phyloP scores from a whole-genome alignment of 805 yeast genomes.

The Cephaloascus fragrans region DNA sequence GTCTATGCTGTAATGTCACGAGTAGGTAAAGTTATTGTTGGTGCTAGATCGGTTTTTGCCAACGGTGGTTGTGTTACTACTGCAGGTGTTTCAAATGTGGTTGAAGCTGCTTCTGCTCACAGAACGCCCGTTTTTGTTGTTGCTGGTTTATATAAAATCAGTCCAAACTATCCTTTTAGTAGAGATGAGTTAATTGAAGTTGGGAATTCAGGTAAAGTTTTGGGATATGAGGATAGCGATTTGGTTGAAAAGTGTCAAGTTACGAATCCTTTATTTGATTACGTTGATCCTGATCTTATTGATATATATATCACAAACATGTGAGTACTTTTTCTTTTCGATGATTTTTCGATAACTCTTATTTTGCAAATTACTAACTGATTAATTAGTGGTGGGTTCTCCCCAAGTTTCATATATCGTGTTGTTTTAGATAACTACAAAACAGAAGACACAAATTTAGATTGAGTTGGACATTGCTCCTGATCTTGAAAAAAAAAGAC shows the following conservation, averaged over 20 bases:
- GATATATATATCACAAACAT: slow-evolving; percentile 91
- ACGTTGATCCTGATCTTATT: slow-evolving; percentile 86
- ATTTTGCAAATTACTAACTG: not conserved
- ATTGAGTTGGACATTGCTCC: too few species aligned
- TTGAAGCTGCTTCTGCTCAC: slow-evolving; percentile 92
- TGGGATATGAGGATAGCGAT: slow-evolving; percentile 62
- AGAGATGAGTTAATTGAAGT: slow-evolving; percentile 78
- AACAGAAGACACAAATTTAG: slow-evolving; percentile 66
- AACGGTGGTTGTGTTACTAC: slow-evolving; percentile 91
- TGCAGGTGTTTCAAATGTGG: slow-evolving; percentile 86
- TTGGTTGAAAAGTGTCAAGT: slow-evolving; percentile 69
- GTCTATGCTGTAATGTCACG: slow-evolving; percentile 94
- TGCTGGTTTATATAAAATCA: slow-evolving; percentile 86
- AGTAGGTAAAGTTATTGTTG: slow-evolving; percentile 92
- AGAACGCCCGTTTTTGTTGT: slow-evolving; percentile 95
- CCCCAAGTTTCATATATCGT: slow-evolving; percentile 93
- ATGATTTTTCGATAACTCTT: not conserved
- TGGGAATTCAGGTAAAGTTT: slow-evolving; percentile 86
- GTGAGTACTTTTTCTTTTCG: slow-evolving; percentile 14
- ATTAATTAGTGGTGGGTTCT: slow-evolving; percentile 63
- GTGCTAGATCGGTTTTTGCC: slow-evolving; percentile 87
- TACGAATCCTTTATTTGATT: slow-evolving; percentile 83
- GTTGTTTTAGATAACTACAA: slow-evolving; percentile 91
- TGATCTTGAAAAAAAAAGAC: too few species aligned
- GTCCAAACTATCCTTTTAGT: slow-evolving; percentile 89